phyloP scores from a whole-genome alignment of 2,329 filamentous ascomycete genomes.

The Exophiala viscosa region DNA sequence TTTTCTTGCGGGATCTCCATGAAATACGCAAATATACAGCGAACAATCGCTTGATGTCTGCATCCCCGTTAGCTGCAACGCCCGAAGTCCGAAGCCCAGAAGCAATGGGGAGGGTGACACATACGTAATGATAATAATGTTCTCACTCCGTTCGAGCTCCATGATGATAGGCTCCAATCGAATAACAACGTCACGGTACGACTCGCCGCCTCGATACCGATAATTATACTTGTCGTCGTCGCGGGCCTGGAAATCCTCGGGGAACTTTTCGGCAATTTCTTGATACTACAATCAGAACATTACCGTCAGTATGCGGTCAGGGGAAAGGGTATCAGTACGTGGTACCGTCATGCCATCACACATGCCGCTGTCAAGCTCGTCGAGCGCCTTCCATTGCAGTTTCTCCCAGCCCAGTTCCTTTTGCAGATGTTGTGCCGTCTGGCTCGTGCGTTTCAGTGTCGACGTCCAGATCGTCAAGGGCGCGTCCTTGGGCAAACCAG shows the following conservation, averaged over 20 bases:
- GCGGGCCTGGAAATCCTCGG: slow-evolving; percentile 90
- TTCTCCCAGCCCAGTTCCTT: slow-evolving; percentile 72
- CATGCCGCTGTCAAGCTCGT: slow-evolving; percentile 93
- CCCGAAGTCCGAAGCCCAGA: background rate
- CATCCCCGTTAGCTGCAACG: background rate
- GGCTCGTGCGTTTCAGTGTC: slow-evolving; percentile 78
- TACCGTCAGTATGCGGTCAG: background rate
- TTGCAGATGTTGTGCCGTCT: slow-evolving; percentile 80
- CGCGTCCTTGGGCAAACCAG: slow-evolving; percentile 67
- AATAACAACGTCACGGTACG: slow-evolving; percentile 93
- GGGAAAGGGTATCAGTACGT: background rate
- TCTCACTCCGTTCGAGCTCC: slow-evolving; percentile 93
- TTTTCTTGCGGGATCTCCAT: slow-evolving; percentile 93
- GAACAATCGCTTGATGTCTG: slow-evolving; percentile 82
- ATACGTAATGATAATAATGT: slow-evolving; percentile 88
- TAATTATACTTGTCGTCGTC: slow-evolving; percentile 99
- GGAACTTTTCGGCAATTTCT: slow-evolving; percentile 85
- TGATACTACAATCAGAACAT: slow-evolving; percentile 56
- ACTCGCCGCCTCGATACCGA: slow-evolving; percentile 93
- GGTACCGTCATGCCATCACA: slow-evolving; percentile 80
- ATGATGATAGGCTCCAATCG: slow-evolving; percentile 98
- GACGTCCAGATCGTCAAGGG: slow-evolving; percentile 72
- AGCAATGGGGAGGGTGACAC: no score
- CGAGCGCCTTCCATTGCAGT: slow-evolving; percentile 96
- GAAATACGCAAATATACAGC: slow-evolving; percentile 98